Evolutionary conservation across 2,329 filamentous ascomycete species (phyloP).

Genomic region (Raffaelea deltoideospora): DNA sequence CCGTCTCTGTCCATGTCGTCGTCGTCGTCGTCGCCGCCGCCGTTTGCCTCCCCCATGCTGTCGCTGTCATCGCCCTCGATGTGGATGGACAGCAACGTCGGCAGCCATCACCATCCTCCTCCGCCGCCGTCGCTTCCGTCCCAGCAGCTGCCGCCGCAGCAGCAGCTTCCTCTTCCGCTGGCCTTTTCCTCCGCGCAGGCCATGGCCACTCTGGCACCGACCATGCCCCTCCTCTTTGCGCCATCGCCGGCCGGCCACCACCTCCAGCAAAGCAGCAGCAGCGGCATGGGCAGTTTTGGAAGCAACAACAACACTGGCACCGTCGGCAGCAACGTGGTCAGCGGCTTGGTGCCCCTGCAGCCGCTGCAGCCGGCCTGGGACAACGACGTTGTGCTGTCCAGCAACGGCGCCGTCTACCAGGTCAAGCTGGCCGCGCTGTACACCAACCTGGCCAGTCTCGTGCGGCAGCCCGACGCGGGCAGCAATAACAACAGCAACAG

Average conservation of each 20-base stretch:
- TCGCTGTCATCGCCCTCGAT: not conserved
- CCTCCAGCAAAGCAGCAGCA: too few species aligned
- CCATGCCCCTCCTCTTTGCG: too few species aligned
- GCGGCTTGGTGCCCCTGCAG: slow-evolving; percentile 18
- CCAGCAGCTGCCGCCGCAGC: too few species aligned
- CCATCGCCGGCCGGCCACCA: too few species aligned
- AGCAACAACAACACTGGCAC: not conserved
- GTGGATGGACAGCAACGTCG: too few species aligned
- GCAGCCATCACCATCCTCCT: not conserved
- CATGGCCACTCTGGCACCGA: too few species aligned
- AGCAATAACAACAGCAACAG: slow-evolving; percentile 8
- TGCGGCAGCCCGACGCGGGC: slow-evolving; percentile 11
- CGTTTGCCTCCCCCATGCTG: not conserved
- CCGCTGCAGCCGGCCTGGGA: slow-evolving; percentile 36
- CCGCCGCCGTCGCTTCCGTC: not conserved
- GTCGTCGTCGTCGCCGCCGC: too few species aligned
- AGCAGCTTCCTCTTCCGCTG: too few species aligned
- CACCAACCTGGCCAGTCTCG: slow-evolving; percentile 22
- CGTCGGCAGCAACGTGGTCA: slow-evolving; percentile 15
- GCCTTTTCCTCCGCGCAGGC: too few species aligned
- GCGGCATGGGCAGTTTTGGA: too few species aligned
- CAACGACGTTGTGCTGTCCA: slow-evolving; percentile 26
- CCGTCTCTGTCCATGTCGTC: too few species aligned
- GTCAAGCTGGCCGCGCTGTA: slow-evolving; percentile 30
- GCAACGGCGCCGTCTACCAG: slow-evolving; percentile 19